Evolutionary conservation across 31 red algal genomes (phyloP), one percentile per base, ranked within the genome.

Genomic region (Endocladia muricata): DNA sequence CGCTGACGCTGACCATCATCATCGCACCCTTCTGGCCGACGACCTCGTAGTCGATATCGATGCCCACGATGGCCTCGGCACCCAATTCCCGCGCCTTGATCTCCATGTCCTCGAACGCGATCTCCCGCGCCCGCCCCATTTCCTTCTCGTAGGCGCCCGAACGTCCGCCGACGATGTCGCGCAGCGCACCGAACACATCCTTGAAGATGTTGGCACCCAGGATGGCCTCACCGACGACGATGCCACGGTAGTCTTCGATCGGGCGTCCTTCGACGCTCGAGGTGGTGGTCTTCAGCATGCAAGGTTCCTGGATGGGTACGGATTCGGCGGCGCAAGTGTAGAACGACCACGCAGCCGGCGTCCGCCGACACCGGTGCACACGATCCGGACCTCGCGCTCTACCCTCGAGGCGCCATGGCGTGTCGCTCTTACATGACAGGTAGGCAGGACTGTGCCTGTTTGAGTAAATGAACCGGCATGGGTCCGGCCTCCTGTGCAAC

Each of bases 181-280:
- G 28, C 28, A 59, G 32, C 28, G 28, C 55, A 59, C 28, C 55
- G 55, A 59, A 59, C 28, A 59, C 32, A 59, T 59, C 55, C 32
- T 59, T 59, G 32, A 59, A 25, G 55, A 59, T 59, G 32, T 59
- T 59, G 28, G 55, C 55, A 59, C 55, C 55, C 55, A 59, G 28
- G 32, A 59, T 59, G 32, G 55, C 32, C 55, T 59, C 55, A 59
- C 28, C 55, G 28, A 30, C 32, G 32, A 59, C 55, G 55, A 59
- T 30, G 32, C 55, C 55, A 31, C 28, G 55, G 32, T 59, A 59
- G 28, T 30, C 55, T 59, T 25, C 32, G 32, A 59, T 59, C 32
- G 28, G 28, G 28, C 32, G 28, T 31, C 55, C 55, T 59, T 59
- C 55, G 28, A 59, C 55, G 28, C 28, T 31, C 28, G 55, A 30